phyloP scores from a whole-genome alignment of 768 basidiomycete species.

The Obba rivulosa region DNA sequence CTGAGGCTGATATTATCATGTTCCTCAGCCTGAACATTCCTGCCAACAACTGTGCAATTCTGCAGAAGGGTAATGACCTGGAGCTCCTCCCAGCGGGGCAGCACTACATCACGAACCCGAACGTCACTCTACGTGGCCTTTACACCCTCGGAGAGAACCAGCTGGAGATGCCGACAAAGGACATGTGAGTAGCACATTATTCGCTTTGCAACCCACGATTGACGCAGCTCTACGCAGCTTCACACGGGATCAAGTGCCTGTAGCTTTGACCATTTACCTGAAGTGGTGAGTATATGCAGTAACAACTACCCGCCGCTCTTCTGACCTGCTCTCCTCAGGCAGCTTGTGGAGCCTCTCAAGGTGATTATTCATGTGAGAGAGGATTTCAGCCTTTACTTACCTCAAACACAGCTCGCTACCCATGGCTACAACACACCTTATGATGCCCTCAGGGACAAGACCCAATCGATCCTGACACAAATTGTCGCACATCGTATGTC shows the following conservation, averaged over 20 bases:
- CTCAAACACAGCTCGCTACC: conserved; percentile 49
- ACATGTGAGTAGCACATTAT: conserved; percentile 48
- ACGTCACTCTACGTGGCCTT: conserved; percentile 72
- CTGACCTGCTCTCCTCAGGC: conserved; percentile 26
- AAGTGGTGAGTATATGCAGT: conserved; percentile 52
- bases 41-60: conserved; percentile 81
- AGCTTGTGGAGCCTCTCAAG: conserved; percentile 47
- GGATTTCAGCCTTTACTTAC: background rate
- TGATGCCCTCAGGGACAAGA: conserved; percentile 74
- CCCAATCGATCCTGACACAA: conserved; percentile 82
- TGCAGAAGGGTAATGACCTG: conserved; percentile 77
- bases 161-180: conserved; percentile 83
- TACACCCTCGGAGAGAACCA: conserved; percentile 83
- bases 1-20: background rate
- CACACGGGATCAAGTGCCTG: conserved; percentile 84
- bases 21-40: conserved; percentile 66
- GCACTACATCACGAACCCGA: conserved; percentile 80
- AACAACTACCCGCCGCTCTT: background rate
- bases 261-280: conserved; percentile 76
- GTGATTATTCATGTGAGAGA: conserved; percentile 15
- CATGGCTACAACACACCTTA: conserved; percentile 85
- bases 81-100: conserved; percentile 77
- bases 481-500: conserved; percentile 72
- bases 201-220: background rate
- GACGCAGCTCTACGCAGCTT: conserved; percentile 38